A percentile compares a stretch with the other conserved stretches of the same genome.
These are phyloP conservation scores for Acer yangbiense DNA, from an alignment of 345 rosid genomes.

Conservation along the genomic window DNA sequence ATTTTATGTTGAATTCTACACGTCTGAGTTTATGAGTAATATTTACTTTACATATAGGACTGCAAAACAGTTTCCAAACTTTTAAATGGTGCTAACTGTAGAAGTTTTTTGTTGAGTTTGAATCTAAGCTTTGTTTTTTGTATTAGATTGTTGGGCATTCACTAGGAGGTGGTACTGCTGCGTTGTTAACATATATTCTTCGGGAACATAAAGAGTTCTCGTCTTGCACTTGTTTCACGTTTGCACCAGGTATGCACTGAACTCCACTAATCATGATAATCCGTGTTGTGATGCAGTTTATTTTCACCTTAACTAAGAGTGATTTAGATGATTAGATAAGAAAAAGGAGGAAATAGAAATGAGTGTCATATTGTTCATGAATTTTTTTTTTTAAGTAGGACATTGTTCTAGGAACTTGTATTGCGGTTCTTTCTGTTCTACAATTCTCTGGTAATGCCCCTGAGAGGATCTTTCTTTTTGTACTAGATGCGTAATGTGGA, in stretches of 20 bases:
- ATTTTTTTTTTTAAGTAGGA: too few species aligned
- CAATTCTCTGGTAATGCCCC: not conserved
- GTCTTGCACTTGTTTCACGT: conserved; percentile 79
- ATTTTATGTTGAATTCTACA: not conserved
- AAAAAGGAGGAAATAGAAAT: not conserved
- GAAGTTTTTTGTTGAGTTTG: too few species aligned
- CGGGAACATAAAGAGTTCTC: conserved; percentile 84
- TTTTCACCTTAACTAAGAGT: not conserved
- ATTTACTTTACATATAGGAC: too few species aligned
- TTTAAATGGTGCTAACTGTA: too few species aligned
- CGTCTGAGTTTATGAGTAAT: not conserved
- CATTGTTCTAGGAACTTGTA: not conserved
- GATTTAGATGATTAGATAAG: not conserved
- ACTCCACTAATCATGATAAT: not conserved
- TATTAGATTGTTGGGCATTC: conserved; percentile 94
- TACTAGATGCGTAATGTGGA: not conserved
- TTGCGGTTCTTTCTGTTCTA: not conserved
- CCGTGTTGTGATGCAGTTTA: not conserved
- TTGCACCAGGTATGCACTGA: conserved; percentile 77
- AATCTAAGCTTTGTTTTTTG: not conserved
- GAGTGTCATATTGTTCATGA: not conserved
- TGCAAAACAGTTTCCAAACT: too few species aligned
- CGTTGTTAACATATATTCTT: conserved; percentile 85
- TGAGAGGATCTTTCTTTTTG: not conserved
- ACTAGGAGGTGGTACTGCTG: conserved; percentile 98